These are phyloP conservation scores for Blastobotrys raffinosifermentans DNA, from an alignment of 1,139 yeast genomes.

Conservation along the genomic window DNA sequence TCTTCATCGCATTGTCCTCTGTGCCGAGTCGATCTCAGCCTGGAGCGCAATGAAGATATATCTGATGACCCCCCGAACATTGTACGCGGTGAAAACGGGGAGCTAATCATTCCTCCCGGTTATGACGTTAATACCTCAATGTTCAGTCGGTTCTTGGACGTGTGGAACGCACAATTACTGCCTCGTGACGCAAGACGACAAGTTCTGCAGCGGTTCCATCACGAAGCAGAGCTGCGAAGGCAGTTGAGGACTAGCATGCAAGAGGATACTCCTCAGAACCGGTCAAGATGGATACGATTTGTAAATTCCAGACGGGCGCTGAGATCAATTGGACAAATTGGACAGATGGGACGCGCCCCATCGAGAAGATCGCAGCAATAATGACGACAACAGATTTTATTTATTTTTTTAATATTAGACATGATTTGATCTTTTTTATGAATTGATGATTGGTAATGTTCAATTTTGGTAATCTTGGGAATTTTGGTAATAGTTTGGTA, in stretches of 20 bases:
- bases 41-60: conserved; percentile 23
- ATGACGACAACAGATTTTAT: too few species aligned
- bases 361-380: too few species aligned
- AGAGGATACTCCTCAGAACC: conserved; percentile 21
- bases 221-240: conserved; percentile 29
- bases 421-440: too few species aligned
- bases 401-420: too few species aligned
- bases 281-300: conserved; percentile 23
- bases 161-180: conserved; percentile 32
- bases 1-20: conserved; percentile 78
- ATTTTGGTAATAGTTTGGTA: too few species aligned
- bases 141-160: conserved; percentile 30
- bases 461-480: too few species aligned
- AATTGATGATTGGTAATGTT: too few species aligned
- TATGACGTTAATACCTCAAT: conserved; percentile 26
- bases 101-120: conserved; percentile 22
- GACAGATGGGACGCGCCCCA: too few species aligned
- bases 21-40: conserved; percentile 58
- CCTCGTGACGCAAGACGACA: conserved; percentile 31
- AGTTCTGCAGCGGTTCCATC: conserved; percentile 28
- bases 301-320: conserved; percentile 22
- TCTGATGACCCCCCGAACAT: conserved; percentile 23
- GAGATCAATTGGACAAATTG: too few species aligned
- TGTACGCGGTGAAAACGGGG: conserved; percentile 3
- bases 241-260: conserved; percentile 15